Conservation (phyloP, 2,329 filamentous ascomycete genomes). For the Colletotrichum truncatum region DNA sequence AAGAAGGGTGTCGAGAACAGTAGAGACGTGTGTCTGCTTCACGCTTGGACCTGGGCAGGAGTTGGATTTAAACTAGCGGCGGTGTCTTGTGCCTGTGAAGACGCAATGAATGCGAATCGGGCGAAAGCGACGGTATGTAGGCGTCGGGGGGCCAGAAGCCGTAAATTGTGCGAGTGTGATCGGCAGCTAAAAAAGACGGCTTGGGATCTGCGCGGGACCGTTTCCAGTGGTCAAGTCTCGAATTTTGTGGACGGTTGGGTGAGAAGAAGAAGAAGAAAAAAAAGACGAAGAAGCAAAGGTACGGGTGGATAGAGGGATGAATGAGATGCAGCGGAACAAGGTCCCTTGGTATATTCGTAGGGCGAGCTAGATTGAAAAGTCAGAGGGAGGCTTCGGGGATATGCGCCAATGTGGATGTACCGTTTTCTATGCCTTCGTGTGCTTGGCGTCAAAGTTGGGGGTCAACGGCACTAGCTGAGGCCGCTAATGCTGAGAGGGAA, state of each 20-base stretch:
- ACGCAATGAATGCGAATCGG: neutral
- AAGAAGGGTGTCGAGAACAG: neutral
- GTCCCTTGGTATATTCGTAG: neutral
- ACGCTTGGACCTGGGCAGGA: neutral
- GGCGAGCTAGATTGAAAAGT: neutral
- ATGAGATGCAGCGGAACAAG: constrained; percentile 35
- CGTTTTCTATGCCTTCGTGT: constrained; percentile 5
- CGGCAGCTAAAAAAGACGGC: constrained; percentile 13
- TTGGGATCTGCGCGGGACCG: constrained; percentile 25
- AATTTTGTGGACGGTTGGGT: constrained; percentile 3
- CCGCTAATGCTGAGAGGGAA: constrained; percentile 19
- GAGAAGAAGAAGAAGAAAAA: too few relatives aligned
- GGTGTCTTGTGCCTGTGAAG: neutral
- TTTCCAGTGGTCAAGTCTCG: neutral
- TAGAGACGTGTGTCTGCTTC: neutral
- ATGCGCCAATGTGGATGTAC: constrained; percentile 13
- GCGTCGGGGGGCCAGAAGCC: constrained; percentile 8
- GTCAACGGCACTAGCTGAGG: constrained; percentile 19
- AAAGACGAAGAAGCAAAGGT: too few relatives aligned
- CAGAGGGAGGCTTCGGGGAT: constrained; percentile 25
- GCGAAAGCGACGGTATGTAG: neutral
- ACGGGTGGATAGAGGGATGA: constrained; percentile 1
- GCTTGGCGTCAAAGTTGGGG: constrained; percentile 25
- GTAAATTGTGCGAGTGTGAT: constrained; percentile 22
- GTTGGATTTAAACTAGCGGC: neutral